Conservation (phyloP, 192 early-diverging fungal genomes). For the Podila clonocystis region DNA sequence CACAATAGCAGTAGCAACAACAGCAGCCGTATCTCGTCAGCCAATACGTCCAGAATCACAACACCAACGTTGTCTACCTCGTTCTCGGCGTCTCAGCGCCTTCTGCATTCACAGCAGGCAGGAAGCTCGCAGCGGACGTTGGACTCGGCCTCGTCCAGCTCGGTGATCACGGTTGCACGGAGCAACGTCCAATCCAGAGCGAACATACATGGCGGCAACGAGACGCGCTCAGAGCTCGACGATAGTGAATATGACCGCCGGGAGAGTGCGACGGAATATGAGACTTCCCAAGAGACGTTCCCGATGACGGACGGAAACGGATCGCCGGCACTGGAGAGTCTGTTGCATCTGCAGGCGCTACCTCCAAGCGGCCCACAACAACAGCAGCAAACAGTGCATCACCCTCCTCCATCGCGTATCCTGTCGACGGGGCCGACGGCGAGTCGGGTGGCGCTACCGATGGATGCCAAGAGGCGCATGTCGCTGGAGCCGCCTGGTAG, state of each 20-base stretch:
- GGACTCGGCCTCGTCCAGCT: neutral
- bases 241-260: conserved; percentile 41
- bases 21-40: conserved; percentile 28
- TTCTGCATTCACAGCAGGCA: neutral
- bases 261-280: conserved; percentile 44
- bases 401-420: neutral
- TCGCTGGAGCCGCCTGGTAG: neutral
- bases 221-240: conserved; percentile 18
- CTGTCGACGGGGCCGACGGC: neutral
- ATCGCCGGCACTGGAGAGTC: too few species aligned
- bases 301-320: neutral
- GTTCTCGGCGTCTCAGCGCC: neutral
- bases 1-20: conserved; percentile 11
- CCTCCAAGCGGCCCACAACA: neutral
- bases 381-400: neutral
- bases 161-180: neutral
- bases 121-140: neutral
- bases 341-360: too few species aligned
- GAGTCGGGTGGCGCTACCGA: neutral
- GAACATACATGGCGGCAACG: neutral
- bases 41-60: conserved; percentile 26
- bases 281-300: conserved; percentile 45
- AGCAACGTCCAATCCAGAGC: neutral
- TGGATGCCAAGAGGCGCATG: neutral
- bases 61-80: conserved; percentile 10